phyloP scores from a whole-genome alignment of 768 basidiomycete species.

The Gymnopilus dilepis region DNA sequence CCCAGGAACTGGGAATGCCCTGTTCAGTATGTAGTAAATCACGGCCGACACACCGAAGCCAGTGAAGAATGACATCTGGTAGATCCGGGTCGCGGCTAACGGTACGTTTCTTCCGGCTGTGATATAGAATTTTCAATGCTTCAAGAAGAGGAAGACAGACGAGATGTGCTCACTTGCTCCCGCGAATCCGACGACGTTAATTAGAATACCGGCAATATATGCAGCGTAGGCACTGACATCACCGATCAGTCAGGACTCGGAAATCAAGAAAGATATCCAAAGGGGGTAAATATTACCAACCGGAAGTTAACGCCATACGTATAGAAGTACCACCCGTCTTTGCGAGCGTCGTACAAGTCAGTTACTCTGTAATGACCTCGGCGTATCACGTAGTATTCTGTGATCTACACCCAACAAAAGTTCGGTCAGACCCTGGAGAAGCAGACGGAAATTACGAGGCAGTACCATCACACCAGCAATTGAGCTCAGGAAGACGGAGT shows the following conservation, averaged over 20 bases:
- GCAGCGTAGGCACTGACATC: conserved; percentile 60
- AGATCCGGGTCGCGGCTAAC: conserved; percentile 72
- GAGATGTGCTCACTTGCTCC: conserved; percentile 60
- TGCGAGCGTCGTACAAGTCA: conserved; percentile 66
- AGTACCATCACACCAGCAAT: conserved; percentile 81
- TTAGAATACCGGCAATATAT: conserved; percentile 75
- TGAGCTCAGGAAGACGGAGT: conserved; percentile 81
- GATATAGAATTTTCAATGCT: conserved; percentile 1
- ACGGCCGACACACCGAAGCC: conserved; percentile 74
- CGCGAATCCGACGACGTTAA: conserved; percentile 84
- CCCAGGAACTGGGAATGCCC: conserved; percentile 64
- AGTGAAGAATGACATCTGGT: conserved; percentile 84
- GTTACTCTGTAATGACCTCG: conserved; percentile 72
- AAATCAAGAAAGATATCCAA: background rate
- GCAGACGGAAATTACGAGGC: background rate
- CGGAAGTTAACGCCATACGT: conserved; percentile 75
- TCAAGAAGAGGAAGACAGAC: background rate
- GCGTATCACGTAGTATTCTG: conserved; percentile 78
- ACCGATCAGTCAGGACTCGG: conserved; percentile 2
- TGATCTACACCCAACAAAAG: conserved; percentile 50
- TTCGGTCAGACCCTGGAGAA: background rate
- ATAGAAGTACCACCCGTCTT: conserved; percentile 77
- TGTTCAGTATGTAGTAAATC: conserved; percentile 65
- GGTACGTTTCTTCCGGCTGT: conserved; percentile 63
- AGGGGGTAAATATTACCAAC: conserved; percentile 36